Conservation (phyloP, 176 grass and related monocot species). For the Phyllostachys edulis region DNA sequence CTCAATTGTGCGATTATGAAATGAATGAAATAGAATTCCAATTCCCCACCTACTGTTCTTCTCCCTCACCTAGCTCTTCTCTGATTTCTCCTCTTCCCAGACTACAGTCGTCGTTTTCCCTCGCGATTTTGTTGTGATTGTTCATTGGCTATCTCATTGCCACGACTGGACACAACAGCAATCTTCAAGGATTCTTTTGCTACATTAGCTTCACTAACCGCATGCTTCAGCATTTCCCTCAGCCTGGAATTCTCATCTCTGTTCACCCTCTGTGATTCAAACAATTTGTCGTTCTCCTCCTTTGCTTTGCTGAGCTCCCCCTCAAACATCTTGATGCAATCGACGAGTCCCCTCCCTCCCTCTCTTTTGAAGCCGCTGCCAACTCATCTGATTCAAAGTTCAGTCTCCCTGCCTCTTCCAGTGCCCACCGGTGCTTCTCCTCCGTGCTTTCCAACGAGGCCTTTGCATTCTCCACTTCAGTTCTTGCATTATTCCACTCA, state of each 20-base stretch:
- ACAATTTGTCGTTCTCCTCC: slow-evolving; percentile 66
- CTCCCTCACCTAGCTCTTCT: too few species aligned
- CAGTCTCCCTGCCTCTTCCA: slow-evolving; percentile 48
- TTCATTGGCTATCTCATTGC: too few species aligned
- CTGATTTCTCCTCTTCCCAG: too few species aligned
- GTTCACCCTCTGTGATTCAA: slow-evolving; percentile 66
- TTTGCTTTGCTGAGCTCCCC: slow-evolving; percentile 55
- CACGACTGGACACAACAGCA: too few species aligned
- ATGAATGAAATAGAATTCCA: too few species aligned
- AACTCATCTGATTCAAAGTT: slow-evolving; percentile 56
- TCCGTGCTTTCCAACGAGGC: slow-evolving; percentile 32
- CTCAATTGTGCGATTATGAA: too few species aligned
- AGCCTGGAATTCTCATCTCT: slow-evolving; percentile 73
- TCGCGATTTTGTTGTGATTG: too few species aligned
- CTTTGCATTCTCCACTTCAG: slow-evolving; percentile 47
- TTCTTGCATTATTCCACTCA: slow-evolving; percentile 57
- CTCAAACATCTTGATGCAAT: slow-evolving; percentile 70
- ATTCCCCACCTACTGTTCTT: too few species aligned
- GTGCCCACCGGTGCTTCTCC: slow-evolving; percentile 43
- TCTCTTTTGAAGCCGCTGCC: slow-evolving; percentile 52
- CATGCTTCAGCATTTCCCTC: slow-evolving; percentile 87
- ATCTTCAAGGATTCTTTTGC: slow-evolving; percentile 73
- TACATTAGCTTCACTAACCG: slow-evolving; percentile 61
- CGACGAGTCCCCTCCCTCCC: slow-evolving; percentile 64
- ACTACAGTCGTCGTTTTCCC: too few species aligned